Evolutionary conservation across 768 basidiomycete species (phyloP), one percentile per base, ranked within the genome.

Genomic region (Agrocybe pediades): DNA sequence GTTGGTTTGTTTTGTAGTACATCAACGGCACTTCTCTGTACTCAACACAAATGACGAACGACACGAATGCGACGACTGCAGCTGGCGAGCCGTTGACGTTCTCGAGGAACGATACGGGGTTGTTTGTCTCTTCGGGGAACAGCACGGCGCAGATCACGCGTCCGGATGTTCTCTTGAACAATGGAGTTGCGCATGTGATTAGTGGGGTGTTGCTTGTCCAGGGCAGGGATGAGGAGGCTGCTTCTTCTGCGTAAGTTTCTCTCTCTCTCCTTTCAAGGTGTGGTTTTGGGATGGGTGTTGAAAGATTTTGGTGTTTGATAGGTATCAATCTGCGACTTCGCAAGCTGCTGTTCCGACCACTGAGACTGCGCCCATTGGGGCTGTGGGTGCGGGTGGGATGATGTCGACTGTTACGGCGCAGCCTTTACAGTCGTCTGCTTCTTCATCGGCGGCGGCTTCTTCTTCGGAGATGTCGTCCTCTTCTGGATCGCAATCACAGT

Each of bases 11-110:
- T 16, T 30, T 48, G n/a, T n/a, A 86, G 83, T 66, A 83, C 54
- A 80, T 91, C 60, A 90, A 90, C 67, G 88, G 85, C 21, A 78
- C 87, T 0, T 76, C 83, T 0, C 66, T 82, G 9, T 91, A 91
- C 71, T 86, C 86, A 0, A 74, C 83, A 1, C 54, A 69, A 9
- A 65, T 90, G 30, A 49, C 63, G 5, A 58, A 69, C n/a, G 26
- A 41, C 29, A 47, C 60, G 9, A 78, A 71, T 55, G 70, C 70
- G 51, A 79, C 76, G 15, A 84, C 85, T 0, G 82, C 85, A 1
- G 81, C 71, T 0, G 90, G 89, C 19, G 73, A 86, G 61, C 57
- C 72, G 0, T 73, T 85, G 62, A 70, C 63, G 1, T 82, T 86
- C 65, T 61, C 61, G 9, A 65, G 74, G 49, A 90, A 90, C 67